Conservation (phyloP, 495 filamentous ascomycete species). For the Pyrenopolyporus hunteri region DNA sequence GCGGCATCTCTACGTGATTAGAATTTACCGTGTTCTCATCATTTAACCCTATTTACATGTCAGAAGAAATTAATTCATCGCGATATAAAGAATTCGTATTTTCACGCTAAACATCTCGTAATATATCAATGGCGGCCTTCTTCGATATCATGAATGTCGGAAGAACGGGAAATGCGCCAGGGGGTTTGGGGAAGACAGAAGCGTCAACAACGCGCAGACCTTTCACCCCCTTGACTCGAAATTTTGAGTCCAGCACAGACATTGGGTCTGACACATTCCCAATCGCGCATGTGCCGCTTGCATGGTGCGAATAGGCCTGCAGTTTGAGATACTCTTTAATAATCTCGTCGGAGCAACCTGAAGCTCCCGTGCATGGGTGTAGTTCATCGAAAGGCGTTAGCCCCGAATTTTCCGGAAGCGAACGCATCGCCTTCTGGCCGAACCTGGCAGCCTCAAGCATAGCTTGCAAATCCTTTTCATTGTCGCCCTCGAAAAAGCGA, state of each 20-base stretch:
- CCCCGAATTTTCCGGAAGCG: conserved; percentile 18
- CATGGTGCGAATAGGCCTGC: conserved; percentile 57
- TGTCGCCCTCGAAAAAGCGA: conserved; percentile 52
- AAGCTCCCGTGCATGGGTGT: conserved; percentile 39
- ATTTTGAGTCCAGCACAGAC: conserved; percentile 60
- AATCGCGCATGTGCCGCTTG: conserved; percentile 61
- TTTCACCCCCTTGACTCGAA: conserved; percentile 58
- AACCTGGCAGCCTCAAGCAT: conserved; percentile 53
- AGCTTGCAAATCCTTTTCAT: conserved; percentile 48
- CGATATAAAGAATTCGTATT: too few relatives aligned
- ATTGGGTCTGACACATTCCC: conserved; percentile 52
- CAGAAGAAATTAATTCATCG: too few relatives aligned
- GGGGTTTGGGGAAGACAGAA: conserved; percentile 61
- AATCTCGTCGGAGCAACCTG: conserved; percentile 40
- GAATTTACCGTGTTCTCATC: too few relatives aligned
- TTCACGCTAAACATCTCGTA: conserved; percentile 43
- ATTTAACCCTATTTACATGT: too few relatives aligned
- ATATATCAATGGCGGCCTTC: conserved; percentile 63
- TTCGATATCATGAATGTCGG: conserved; percentile 66
- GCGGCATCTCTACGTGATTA: too few relatives aligned
- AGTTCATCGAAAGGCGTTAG: conserved; percentile 40
- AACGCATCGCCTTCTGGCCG: conserved; percentile 40
- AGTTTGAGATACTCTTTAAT: conserved; percentile 47
- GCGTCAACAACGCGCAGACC: conserved; percentile 63
- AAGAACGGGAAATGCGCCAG: conserved; percentile 64